phyloP scores from a whole-genome alignment of 1,284 basidiomycete genomes.

The Ustilago xerochloae region DNA sequence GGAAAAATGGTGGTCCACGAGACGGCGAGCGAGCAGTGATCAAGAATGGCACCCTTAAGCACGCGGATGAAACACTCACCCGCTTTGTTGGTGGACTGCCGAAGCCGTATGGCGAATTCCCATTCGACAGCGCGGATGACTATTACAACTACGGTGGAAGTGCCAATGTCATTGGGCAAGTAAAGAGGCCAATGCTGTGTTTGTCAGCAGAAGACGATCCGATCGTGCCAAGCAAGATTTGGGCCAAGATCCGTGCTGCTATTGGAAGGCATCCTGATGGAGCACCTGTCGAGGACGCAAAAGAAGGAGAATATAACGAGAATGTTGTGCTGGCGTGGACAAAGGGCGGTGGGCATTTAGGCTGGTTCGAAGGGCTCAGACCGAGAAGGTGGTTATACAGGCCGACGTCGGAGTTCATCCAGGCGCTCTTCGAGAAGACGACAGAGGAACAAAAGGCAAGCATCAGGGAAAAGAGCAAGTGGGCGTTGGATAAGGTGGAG shows the following conservation, averaged over 20 bases:
- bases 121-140: conserved; percentile 74
- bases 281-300: conserved; percentile 69
- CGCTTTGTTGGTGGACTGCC: conserved; percentile 79
- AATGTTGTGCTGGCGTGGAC: conserved; percentile 82
- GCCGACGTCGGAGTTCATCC: conserved; percentile 57
- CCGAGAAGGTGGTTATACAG: conserved; percentile 60
- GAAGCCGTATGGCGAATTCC: conserved; percentile 56
- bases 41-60: conserved; percentile 63
- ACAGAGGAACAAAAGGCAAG: conserved; percentile 24
- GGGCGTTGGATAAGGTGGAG: conserved; percentile 28
- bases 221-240: conserved; percentile 72
- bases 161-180: conserved; percentile 49
- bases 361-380: conserved; percentile 80
- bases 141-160: conserved; percentile 76
- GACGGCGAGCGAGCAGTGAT: conserved; percentile 28
- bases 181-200: conserved; percentile 73
- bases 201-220: conserved; percentile 94
- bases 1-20: conserved; percentile 36
- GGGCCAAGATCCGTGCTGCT: conserved; percentile 32
- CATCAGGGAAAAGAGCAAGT: conserved; percentile 18
- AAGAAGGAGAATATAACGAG: conserved; percentile 71
- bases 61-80: conserved; percentile 75
- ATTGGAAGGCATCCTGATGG: conserved; percentile 49
- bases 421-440: conserved; percentile 47
- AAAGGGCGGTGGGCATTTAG: conserved; percentile 86